A percentile compares a stretch with the other conserved stretches of the same genome.
These are phyloP conservation scores for Aspergillus cejpii DNA, from an alignment of 2,329 filamentous ascomycete species.

Conservation along the genomic window DNA sequence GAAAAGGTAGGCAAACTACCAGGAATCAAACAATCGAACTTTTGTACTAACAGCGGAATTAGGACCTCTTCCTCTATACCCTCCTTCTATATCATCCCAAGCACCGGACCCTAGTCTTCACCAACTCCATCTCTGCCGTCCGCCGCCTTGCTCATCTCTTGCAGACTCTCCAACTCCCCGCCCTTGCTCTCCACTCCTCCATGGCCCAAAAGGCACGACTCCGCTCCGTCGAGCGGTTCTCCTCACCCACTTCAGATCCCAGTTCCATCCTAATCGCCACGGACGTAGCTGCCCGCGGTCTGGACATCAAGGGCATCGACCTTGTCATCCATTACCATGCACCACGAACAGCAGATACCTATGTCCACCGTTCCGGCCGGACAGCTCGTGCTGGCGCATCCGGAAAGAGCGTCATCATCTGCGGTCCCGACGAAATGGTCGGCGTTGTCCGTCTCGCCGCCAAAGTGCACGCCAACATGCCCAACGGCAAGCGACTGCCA, in stretches of 20 bases:
- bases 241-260: slow-evolving; percentile 49
- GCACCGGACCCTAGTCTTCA: slow-evolving; percentile 79
- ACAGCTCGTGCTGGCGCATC: slow-evolving; percentile 75
- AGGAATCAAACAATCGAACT: not conserved
- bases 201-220: slow-evolving; percentile 95
- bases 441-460: slow-evolving; percentile 76
- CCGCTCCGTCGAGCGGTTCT: slow-evolving; percentile 86
- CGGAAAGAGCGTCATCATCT: slow-evolving; percentile 80
- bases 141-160: slow-evolving; percentile 78
- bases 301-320: slow-evolving; percentile 87
- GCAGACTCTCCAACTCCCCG: slow-evolving; percentile 70
- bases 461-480: slow-evolving; percentile 67
- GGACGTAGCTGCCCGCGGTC: slow-evolving; percentile 84
- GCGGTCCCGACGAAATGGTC: slow-evolving; percentile 81
- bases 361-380: slow-evolving; percentile 90
- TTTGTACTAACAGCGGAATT: slow-evolving; percentile 4
- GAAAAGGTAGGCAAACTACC: slow-evolving; percentile 63
- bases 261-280: slow-evolving; percentile 77
- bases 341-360: slow-evolving; percentile 81
- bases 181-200: slow-evolving; percentile 75
- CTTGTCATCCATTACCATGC: slow-evolving; percentile 93
- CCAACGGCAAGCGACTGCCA: slow-evolving; percentile 60
- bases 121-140: slow-evolving; percentile 91
- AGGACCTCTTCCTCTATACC: slow-evolving; percentile 89
- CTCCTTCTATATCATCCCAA: slow-evolving; percentile 75